Evolutionary conservation across 345 rosid species (phyloP).

Genomic region (Iberis pinnata): DNA sequence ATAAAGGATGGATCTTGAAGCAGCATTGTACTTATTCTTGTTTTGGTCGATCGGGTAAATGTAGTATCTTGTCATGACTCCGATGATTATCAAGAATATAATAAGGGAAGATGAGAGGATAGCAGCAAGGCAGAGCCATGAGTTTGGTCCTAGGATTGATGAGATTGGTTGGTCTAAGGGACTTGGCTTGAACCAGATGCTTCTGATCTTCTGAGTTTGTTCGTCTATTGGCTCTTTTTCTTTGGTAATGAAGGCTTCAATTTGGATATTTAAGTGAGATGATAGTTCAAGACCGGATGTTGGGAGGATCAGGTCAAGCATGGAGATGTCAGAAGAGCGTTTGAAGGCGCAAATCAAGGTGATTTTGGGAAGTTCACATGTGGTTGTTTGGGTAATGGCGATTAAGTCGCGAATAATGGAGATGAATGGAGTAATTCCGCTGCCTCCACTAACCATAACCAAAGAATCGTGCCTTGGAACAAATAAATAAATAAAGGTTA

Average conservation of each 20-base stretch:
- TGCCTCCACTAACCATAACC: constrained; percentile 84
- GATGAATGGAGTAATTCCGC: constrained; percentile 80
- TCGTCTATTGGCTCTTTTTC: constrained; percentile 35
- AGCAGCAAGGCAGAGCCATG: constrained; percentile 68
- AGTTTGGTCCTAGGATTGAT: constrained; percentile 51
- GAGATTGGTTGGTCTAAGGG: constrained; percentile 44
- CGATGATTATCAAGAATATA: constrained; percentile 47
- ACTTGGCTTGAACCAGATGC: constrained; percentile 49
- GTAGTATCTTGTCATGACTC: constrained; percentile 50
- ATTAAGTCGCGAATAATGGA: constrained; percentile 60
- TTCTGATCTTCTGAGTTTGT: constrained; percentile 19
- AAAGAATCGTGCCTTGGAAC: constrained; percentile 69
- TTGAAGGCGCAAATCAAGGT: constrained; percentile 47
- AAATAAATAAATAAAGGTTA: too few relatives aligned
- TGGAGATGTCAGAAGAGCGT: constrained; percentile 47
- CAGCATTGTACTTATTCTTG: constrained; percentile 10
- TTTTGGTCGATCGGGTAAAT: constrained; percentile 53
- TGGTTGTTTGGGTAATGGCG: constrained; percentile 22
- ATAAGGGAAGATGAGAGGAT: constrained; percentile 57
- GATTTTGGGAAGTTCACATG: constrained; percentile 39
- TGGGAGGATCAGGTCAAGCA: constrained; percentile 61
- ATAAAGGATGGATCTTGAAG: constrained; percentile 38
- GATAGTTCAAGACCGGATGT: constrained; percentile 28
- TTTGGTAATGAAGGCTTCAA: constrained; percentile 68
- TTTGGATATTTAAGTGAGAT: constrained; percentile 36